phyloP scores from a whole-genome alignment of 495 filamentous ascomycete species.

The Cladorrhinum samala region DNA sequence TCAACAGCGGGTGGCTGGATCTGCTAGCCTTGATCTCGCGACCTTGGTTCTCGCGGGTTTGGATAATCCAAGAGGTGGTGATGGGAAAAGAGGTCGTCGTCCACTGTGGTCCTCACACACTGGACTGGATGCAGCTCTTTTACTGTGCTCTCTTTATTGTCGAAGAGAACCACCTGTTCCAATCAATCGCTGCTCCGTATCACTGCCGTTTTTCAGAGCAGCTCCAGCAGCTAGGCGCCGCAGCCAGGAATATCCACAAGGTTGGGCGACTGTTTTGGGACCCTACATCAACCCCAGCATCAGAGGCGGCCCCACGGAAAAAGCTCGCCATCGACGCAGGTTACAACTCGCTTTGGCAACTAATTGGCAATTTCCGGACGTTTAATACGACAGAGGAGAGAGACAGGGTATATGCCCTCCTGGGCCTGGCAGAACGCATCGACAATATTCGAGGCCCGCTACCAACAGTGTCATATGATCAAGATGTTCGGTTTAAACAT shows the following conservation, averaged over 20 bases:
- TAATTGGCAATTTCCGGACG: too few relatives aligned
- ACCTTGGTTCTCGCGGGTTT: slow-evolving; percentile 1
- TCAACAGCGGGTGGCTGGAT: background rate
- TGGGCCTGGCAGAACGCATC: background rate
- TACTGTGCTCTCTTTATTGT: background rate
- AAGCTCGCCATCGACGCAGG: too few relatives aligned
- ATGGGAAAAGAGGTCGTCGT: background rate
- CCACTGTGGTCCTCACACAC: background rate
- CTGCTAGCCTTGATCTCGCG: background rate
- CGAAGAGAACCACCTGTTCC: background rate
- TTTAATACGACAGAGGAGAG: background rate
- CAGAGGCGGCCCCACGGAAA: too few relatives aligned
- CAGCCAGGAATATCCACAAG: background rate
- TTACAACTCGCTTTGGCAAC: too few relatives aligned
- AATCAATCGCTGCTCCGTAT: background rate
- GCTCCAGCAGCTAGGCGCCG: background rate
- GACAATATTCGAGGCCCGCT: background rate
- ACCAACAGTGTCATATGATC: background rate
- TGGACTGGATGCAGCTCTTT: slow-evolving; percentile 1
- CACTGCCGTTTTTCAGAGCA: background rate
- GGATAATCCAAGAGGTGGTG: slow-evolving; percentile 6
- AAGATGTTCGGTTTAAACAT: background rate
- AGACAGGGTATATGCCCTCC: background rate
- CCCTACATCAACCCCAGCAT: background rate
- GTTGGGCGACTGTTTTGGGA: background rate